Conservation (phyloP, 2,329 filamentous ascomycete genomes). For the Scedosporium apiospermum region DNA sequence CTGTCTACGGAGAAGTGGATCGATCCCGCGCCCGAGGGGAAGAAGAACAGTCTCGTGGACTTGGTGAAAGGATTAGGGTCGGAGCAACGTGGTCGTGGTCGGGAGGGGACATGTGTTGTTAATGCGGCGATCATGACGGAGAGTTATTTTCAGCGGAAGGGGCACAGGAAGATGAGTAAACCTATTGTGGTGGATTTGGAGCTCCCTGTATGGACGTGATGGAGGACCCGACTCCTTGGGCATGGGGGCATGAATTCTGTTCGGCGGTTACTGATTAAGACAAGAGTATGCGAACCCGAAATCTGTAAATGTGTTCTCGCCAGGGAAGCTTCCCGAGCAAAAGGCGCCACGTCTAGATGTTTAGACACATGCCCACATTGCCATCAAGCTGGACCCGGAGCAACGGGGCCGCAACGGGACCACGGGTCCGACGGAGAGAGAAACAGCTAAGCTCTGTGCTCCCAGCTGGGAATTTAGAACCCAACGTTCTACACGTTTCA, state of each 20-base stretch:
- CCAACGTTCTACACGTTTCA: neutral
- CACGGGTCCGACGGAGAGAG: too few species aligned
- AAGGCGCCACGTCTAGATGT: too few species aligned
- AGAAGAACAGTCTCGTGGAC: conserved; percentile 55
- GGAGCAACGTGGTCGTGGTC: conserved; percentile 29
- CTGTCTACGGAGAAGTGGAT: conserved; percentile 46
- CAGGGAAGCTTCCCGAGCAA: too few species aligned
- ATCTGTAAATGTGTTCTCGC: too few species aligned
- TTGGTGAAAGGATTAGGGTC: conserved; percentile 38
- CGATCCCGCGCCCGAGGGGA: conserved; percentile 44
- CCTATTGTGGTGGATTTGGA: conserved; percentile 78
- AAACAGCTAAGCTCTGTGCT: too few species aligned
- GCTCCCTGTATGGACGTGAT: conserved; percentile 38
- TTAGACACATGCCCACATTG: too few species aligned
- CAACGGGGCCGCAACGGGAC: too few species aligned
- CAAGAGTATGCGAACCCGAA: too few species aligned
- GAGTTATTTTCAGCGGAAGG: conserved; percentile 51
- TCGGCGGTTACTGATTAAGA: neutral
- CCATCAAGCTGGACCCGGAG: too few species aligned
- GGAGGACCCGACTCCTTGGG: neutral
- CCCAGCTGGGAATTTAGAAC: neutral
- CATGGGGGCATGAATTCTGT: neutral
- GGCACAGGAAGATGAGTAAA: conserved; percentile 53
- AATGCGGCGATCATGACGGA: conserved; percentile 69
- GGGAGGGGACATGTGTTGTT: conserved; percentile 57